Evolutionary conservation across 371 early-diverging fungal genomes (phyloP).

Genomic region (Apophysomyces variabilis): DNA sequence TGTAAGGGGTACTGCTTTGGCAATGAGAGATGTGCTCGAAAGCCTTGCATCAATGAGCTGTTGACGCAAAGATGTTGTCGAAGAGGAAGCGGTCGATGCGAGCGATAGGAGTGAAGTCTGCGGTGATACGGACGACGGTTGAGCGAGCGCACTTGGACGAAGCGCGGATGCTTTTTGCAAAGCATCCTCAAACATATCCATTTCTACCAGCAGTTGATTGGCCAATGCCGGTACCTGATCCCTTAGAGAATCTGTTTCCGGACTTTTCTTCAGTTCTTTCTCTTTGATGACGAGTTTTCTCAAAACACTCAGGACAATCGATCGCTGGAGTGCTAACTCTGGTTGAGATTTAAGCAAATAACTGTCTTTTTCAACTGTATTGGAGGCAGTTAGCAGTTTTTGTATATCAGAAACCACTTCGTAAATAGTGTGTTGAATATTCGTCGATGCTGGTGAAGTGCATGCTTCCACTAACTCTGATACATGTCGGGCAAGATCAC

Average conservation of each 20-base stretch:
- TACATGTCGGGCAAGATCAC: constrained; percentile 20
- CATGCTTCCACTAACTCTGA: constrained; percentile 34
- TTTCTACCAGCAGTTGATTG: constrained; percentile 36
- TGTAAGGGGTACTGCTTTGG: constrained; percentile 27
- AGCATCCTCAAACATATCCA: constrained; percentile 35
- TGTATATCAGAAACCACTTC: constrained; percentile 46
- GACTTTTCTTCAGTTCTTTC: constrained; percentile 32
- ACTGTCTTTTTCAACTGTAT: constrained; percentile 48
- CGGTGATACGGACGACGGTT: constrained; percentile 18
- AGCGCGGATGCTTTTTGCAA: constrained; percentile 11
- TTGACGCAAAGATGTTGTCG: constrained; percentile 29
- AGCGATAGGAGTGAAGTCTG: constrained; percentile 31
- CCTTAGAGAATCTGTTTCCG: neutral
- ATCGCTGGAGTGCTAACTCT: constrained; percentile 46
- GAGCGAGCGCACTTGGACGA: neutral
- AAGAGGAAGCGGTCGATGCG: constrained; percentile 22
- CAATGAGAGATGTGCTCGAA: constrained; percentile 32
- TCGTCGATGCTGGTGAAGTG: constrained; percentile 13
- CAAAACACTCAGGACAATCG: constrained; percentile 35
- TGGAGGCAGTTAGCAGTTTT: constrained; percentile 42
- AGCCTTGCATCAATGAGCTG: constrained; percentile 26
- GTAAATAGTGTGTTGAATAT: constrained; percentile 30
- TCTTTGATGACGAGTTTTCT: constrained; percentile 51
- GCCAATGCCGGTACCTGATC: constrained; percentile 24
- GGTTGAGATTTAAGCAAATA: constrained; percentile 41